phyloP scores from a whole-genome alignment of 2,329 filamentous ascomycete species.

The Diaporthe vexans region DNA sequence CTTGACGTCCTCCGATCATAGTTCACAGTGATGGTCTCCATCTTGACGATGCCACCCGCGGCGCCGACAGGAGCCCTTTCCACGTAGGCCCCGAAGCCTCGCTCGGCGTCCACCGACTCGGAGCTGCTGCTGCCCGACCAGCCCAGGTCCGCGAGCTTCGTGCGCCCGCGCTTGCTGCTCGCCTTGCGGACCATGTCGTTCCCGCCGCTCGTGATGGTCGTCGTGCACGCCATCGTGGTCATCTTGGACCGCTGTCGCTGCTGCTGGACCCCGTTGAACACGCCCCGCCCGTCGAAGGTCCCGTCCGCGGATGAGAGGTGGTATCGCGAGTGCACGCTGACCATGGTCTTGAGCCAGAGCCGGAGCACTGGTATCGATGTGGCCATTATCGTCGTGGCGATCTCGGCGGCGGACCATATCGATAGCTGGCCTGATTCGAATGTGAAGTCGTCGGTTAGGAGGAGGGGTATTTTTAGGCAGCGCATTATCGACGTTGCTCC shows the following conservation, averaged over 20 bases:
- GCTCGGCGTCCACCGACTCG: slow-evolving; percentile 19
- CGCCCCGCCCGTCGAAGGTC: slow-evolving; percentile 22
- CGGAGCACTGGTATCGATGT: slow-evolving; percentile 50
- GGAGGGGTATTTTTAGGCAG: slow-evolving; percentile 21
- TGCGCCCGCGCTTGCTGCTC: slow-evolving; percentile 28
- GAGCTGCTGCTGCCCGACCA: slow-evolving; percentile 27
- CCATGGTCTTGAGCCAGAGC: slow-evolving; percentile 40
- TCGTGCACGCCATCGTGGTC: slow-evolving; percentile 5
- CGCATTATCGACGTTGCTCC: slow-evolving; percentile 50
- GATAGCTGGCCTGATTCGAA: slow-evolving; percentile 40
- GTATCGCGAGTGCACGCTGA: slow-evolving; percentile 21
- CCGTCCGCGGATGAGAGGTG: slow-evolving; percentile 1
- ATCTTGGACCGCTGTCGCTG: not conserved
- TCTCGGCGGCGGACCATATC: slow-evolving; percentile 46
- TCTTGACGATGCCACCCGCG: slow-evolving; percentile 7
- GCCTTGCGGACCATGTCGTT: slow-evolving; percentile 27
- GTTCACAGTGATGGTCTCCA: slow-evolving; percentile 33
- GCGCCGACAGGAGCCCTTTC: not conserved
- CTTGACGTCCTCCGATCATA: slow-evolving; percentile 16
- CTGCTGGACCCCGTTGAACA: not conserved
- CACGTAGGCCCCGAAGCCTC: not conserved
- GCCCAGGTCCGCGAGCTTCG: slow-evolving; percentile 23
- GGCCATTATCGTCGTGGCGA: slow-evolving; percentile 49
- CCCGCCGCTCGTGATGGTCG: slow-evolving; percentile 24
- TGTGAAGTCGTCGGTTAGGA: slow-evolving; percentile 34